Percentiles rank a stretch among this genome's conserved stretches.
These are phyloP conservation scores for Mucor saturninus DNA, from an alignment of 371 early-diverging fungal species.

Conservation along the genomic window DNA sequence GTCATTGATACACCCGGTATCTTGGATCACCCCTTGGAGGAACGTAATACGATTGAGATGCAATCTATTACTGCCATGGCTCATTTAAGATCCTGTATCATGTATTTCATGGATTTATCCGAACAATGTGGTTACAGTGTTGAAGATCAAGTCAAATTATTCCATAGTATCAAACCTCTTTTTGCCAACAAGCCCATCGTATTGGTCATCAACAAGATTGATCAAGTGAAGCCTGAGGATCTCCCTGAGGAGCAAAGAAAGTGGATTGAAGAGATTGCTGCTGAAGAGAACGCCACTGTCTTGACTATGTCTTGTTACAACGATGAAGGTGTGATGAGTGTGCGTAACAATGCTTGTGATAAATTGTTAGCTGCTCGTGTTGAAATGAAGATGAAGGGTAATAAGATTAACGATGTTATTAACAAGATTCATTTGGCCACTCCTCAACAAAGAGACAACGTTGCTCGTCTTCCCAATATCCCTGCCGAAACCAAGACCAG, in stretches of 20 bases:
- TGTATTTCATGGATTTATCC: constrained; percentile 99
- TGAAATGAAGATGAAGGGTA: constrained; percentile 91
- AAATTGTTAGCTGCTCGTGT: constrained; percentile 91
- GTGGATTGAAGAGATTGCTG: constrained; percentile 76
- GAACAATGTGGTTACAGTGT: constrained; percentile 99
- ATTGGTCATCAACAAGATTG: constrained; percentile 98
- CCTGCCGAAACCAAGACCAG: constrained; percentile 78
- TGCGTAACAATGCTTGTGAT: constrained; percentile 93
- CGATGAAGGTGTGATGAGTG: constrained; percentile 96
- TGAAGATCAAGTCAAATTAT: constrained; percentile 92
- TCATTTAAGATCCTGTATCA: constrained; percentile 96
- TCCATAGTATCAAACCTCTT: constrained; percentile 96
- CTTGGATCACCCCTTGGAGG: constrained; percentile 99
- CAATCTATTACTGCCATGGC: constrained; percentile 99
- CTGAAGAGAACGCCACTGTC: constrained; percentile 74
- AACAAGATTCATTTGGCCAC: constrained; percentile 93
- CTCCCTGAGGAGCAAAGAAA: constrained; percentile 74
- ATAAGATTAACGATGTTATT: constrained; percentile 90
- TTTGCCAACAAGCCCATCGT: constrained; percentile 98
- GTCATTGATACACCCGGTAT: constrained; percentile 99
- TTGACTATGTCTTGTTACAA: constrained; percentile 88
- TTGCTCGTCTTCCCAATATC: constrained; percentile 84
- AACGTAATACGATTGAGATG: constrained; percentile 99
- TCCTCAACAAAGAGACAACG: constrained; percentile 86
- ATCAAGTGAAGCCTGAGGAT: constrained; percentile 81